These are phyloP conservation scores for Cronartium quercuum DNA, from an alignment of 1,284 basidiomycete species.

Conservation along the genomic window DNA sequence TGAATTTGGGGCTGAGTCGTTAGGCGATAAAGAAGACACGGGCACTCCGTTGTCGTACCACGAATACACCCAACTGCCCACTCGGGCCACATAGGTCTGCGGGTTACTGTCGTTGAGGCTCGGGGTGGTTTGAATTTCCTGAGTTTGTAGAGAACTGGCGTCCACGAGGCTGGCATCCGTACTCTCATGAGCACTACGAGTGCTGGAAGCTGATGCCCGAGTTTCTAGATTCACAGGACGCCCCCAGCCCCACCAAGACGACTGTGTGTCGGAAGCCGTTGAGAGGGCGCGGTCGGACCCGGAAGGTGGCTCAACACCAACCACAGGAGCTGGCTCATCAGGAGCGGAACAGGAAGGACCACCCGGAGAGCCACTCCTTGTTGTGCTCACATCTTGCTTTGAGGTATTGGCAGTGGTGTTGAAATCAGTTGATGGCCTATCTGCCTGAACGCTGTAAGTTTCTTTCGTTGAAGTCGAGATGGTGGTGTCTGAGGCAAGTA, in stretches of 20 bases:
- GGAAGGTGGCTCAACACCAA: neutral
- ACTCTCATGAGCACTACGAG: neutral
- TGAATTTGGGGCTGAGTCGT: neutral
- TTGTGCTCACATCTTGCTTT: too few relatives aligned
- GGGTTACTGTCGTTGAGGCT: neutral
- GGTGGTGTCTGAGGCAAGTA: neutral
- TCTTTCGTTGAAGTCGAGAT: neutral
- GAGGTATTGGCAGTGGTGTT: too few relatives aligned
- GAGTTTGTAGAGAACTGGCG: neutral
- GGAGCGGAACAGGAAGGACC: neutral
- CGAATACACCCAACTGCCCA: neutral
- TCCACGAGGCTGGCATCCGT: neutral
- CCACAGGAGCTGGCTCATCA: neutral
- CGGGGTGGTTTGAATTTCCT: neutral
- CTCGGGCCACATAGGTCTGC: neutral
- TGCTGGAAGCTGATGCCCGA: neutral
- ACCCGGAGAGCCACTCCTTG: neutral
- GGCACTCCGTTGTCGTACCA: neutral
- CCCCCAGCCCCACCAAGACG: neutral
- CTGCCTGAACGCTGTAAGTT: too few relatives aligned
- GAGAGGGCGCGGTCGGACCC: neutral
- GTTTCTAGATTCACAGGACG: neutral
- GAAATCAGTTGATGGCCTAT: too few relatives aligned
- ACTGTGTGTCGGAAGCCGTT: neutral
- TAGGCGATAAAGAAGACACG: neutral